phyloP scores from a whole-genome alignment of 768 basidiomycete species.

The Mrakia frigida region DNA sequence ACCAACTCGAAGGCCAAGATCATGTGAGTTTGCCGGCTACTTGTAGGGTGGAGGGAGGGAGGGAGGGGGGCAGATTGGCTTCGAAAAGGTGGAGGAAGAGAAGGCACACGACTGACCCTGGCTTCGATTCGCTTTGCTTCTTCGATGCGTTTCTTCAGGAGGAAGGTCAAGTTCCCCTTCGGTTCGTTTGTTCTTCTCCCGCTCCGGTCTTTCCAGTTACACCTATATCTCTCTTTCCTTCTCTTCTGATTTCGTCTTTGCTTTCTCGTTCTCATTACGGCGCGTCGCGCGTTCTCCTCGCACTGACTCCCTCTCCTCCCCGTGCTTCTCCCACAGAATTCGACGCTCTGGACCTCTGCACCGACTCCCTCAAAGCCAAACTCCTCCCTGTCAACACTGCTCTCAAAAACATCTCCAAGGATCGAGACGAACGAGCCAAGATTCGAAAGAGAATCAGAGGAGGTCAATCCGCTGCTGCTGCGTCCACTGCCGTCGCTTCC shows the following conservation, averaged over 20 bases:
- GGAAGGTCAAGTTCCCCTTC: slow-evolving; percentile 85
- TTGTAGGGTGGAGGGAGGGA: not conserved
- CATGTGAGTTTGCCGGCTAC: slow-evolving; percentile 51
- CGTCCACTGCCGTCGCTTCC: not conserved
- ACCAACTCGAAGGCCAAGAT: slow-evolving; percentile 84
- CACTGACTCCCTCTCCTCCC: not conserved
- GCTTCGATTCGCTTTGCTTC: not conserved
- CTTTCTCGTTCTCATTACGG: no score
- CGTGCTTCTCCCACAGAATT: slow-evolving; percentile 3
- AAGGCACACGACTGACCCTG: no score
- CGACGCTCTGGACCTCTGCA: slow-evolving; percentile 40
- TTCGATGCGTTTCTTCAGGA: not conserved
- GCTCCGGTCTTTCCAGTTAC: slow-evolving; percentile 74
- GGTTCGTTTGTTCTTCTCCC: slow-evolving; percentile 39
- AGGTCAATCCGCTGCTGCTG: slow-evolving; percentile 38
- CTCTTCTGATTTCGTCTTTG: no score
- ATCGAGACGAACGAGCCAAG: slow-evolving; percentile 73
- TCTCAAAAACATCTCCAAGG: slow-evolving; percentile 75
- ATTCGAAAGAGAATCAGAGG: slow-evolving; percentile 56
- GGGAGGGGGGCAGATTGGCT: no score
- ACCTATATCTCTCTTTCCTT: not conserved
- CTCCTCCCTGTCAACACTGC: slow-evolving; percentile 64
- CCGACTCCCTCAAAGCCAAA: slow-evolving; percentile 69
- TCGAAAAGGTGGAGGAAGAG: no score
- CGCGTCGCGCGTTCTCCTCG: not conserved